These are phyloP conservation scores for Entamoeba moshkovskii DNA, from an alignment of 208 protist species.

Conservation along the genomic window DNA sequence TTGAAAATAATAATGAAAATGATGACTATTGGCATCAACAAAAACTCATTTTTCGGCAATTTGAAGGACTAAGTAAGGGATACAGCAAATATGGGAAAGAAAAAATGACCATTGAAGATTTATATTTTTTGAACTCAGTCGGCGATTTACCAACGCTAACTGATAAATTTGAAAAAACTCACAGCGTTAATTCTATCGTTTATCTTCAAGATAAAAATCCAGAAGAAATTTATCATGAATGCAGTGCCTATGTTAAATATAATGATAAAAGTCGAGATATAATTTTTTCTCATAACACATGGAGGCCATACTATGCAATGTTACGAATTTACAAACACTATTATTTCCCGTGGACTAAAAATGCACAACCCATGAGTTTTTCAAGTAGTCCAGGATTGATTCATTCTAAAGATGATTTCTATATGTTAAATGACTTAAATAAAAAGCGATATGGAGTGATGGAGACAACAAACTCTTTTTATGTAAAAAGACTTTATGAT, in stretches of 20 bases:
- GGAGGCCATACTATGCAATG: background rate
- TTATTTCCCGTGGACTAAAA: background rate
- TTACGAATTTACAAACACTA: background rate
- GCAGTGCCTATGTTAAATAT: background rate
- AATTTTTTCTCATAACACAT: background rate
- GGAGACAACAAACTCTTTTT: background rate
- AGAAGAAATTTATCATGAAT: background rate
- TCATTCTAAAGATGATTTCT: conserved; percentile 11
- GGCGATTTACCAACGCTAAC: background rate
- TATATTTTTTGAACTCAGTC: background rate
- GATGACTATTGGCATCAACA: background rate
- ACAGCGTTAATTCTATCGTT: background rate
- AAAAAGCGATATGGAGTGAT: background rate
- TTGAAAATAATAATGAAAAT: background rate
- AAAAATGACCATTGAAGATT: background rate
- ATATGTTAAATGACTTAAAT: background rate
- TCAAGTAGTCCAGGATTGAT: conserved; percentile 2
- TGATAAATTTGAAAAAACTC: background rate
- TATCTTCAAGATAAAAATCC: background rate
- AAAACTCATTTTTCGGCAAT: background rate
- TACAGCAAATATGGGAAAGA: background rate
- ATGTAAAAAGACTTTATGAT: background rate
- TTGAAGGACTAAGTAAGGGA: conserved; percentile 2
- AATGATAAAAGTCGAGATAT: background rate
- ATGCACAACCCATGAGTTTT: background rate